These are phyloP conservation scores for Monocercomonoides exilis DNA, from an alignment of 78 protist genomes.

Conservation along the genomic window DNA sequence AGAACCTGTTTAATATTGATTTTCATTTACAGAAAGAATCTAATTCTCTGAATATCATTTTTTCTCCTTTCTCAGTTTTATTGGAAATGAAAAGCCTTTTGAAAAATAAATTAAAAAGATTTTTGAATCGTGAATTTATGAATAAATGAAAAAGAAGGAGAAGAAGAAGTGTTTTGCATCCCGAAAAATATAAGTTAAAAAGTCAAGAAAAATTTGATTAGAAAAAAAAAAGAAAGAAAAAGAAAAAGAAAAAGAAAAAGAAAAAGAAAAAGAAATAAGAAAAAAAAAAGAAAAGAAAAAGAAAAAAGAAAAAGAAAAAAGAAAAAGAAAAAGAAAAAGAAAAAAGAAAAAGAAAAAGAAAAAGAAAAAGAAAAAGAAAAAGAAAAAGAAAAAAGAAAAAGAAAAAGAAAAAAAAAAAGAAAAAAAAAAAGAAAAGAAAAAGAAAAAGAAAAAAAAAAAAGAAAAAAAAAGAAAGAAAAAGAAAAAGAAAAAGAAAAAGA, in stretches of 20 bases:
- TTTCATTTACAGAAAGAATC: no score
- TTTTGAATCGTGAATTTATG: no score
- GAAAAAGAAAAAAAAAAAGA: neutral
- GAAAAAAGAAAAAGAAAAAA: neutral
- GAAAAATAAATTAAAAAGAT: no score
- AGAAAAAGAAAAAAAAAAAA: neutral
- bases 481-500: neutral
- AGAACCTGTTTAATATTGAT: no score
- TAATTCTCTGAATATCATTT: no score
- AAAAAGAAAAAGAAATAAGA: neutral
- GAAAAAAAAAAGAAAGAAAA: neutral
- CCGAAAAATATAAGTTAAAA: neutral
- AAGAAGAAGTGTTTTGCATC: neutral
- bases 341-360: neutral
- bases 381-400: neutral
- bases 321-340: neutral
- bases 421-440: neutral
- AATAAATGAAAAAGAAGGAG: no score
- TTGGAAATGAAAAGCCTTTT: no score
- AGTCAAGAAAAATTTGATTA: no score
- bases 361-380: neutral
- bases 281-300: neutral
- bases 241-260: conserved; percentile 3
- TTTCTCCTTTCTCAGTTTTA: no score
- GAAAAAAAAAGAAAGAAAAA: neutral